Base-by-base conservation (phyloP, 768 basidiomycete genomes). In the Boletus rubescentipes region DNA sequence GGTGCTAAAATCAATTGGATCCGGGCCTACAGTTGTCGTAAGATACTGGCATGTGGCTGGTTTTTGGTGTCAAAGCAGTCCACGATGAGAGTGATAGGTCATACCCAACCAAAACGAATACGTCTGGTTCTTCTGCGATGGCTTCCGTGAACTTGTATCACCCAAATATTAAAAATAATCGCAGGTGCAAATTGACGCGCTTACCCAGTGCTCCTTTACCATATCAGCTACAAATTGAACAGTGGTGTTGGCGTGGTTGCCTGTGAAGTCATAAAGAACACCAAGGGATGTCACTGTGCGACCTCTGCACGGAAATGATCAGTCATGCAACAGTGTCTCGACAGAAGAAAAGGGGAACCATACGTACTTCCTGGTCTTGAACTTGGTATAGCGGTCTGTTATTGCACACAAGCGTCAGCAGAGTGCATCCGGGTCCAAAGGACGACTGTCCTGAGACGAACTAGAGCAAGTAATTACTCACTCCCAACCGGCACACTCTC, bases 31-130 rank as follows among this genome's bases (percentile, higher is more conserved):
- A 90, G 54, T 87, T 81, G 61, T 91, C 84, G 40, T 77, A 69
- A 11, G 79, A 68, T 5, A 92, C 80, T 3, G 90, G 90, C 91
- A 95, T 94, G 68, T 96, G 93, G 15, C 88, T 91, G 43, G 31
- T 18, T 9, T n/a, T 18, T 29, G 9, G 2, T 32, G 21, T 62
- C 39, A 57, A 42, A 21, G 3, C 38, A 9, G 44, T 29, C 20
- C 41, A 2, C 4, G 39, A 46, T 9, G 36, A 31, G 15, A 18
- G 11, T 6, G 1, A 46, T 51, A 36, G 49, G 49, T 61, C 79
- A 30, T 46, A 84, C 86, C 86, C 85, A 51, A 79, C 79, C 49
- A 91, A 79, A 50, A 91, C 64, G 74, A 95, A 96, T 55, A 91
- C 75, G 68, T 93, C 91, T 14, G 93, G 91, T 62, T 85, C 84